Base-by-base conservation (phyloP, 2,329 filamentous ascomycete species). In the Exserohilum rostratum region DNA sequence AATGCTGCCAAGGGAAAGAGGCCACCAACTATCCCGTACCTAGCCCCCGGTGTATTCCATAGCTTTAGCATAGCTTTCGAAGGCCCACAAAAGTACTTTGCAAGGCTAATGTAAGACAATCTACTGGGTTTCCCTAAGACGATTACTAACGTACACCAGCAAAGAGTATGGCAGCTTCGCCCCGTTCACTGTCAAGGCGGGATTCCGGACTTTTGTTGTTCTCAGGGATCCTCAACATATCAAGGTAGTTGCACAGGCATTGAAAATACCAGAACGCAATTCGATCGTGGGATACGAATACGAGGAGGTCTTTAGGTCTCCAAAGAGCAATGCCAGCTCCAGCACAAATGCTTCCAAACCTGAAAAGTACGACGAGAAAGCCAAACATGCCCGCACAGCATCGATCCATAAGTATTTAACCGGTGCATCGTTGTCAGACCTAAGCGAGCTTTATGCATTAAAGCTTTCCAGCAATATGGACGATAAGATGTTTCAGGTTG, bases 401-500 rank as follows among this genome's bases (percentile, higher is more conserved):
- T 13, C 65, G 15, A 54, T 57, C 9, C 37, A 49, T 13, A 61
- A 60, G n/a, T 46, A 67, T 33, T 27, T 71, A 7, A 50, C 57
- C 3, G 67, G 65, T 7, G 5, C 52, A 13, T 31, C 45, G 5
- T 44, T 71, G 2, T 34, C 39, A 0, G 20, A 53, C 6, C 35
- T 59, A 0, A 38, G 52, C 27, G 55, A 71, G n/a, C 38, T 43
- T 6, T 71, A 70, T 37, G 55, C 64, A 22, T 51, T 61, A 2
- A 59, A 50, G 9, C 43, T 72, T 7, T 65, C 65, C 6, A 47
- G 53, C 6, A 68, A 60, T n/a, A 53, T 72, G 40, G 50, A 67
- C 25, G 62, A 67, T 15, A 71, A 71, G 46, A 70, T 69, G 67
- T 70, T 72, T 15, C 66, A 71, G 42, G 37, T 58, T 5, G 55